Percentiles rank a stretch among this genome's conserved stretches.
Evolutionary conservation across 495 filamentous ascomycete genomes (phyloP).

Genomic region (Talaromyces stipitatus): DNA sequence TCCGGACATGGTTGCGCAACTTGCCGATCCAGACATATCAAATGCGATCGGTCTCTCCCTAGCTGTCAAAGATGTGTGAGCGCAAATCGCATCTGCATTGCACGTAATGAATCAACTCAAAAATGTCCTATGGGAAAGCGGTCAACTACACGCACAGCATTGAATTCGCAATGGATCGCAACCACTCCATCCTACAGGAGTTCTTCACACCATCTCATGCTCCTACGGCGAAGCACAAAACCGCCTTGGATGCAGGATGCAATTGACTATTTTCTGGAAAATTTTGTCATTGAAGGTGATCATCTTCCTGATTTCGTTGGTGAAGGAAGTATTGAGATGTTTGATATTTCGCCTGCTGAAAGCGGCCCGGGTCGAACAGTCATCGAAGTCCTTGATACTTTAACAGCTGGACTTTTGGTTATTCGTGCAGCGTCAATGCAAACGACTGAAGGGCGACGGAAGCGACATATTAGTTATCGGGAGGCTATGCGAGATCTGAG

Average conservation of each 20-base stretch:
- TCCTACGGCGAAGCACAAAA: background rate
- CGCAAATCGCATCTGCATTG: background rate
- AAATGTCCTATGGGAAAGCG: background rate
- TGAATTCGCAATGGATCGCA: background rate
- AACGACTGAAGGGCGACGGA: background rate
- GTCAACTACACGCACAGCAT: background rate
- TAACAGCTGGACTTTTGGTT: background rate
- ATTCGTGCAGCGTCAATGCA: background rate
- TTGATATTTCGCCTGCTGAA: background rate
- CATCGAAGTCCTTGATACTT: background rate
- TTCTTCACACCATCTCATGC: background rate
- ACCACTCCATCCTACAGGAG: no score
- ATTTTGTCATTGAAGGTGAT: background rate
- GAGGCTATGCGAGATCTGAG: background rate
- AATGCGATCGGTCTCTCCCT: background rate
- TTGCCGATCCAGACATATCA: background rate
- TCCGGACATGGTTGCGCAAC: background rate
- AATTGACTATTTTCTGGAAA: background rate
- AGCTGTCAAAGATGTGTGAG: background rate
- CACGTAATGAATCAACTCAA: background rate
- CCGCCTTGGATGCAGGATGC: background rate
- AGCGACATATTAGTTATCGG: background rate
- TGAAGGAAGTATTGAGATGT: background rate
- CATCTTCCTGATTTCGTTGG: background rate
- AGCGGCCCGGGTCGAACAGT: background rate